Evolutionary conservation across 108 stramenopile species (phyloP), one percentile per base, ranked within the genome.

Genomic region (Seminavis robusta): DNA sequence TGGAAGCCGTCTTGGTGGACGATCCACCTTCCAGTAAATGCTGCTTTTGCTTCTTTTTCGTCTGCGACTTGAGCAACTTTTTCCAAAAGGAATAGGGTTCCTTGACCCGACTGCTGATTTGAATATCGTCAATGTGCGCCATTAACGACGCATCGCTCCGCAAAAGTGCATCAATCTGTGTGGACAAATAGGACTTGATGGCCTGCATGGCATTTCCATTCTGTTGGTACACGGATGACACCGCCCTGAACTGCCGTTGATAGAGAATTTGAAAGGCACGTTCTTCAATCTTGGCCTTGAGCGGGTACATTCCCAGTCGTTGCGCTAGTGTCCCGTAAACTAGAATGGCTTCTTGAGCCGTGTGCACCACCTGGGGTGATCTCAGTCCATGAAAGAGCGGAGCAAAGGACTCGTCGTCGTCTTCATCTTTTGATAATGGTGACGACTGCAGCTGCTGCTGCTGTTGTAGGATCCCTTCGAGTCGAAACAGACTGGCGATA

Each of bases 31-130:
- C 6, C 5, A 21, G n/a, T 6, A 38, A 55, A 24, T 24, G 21
- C n/a, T 4, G 13, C 17, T 21, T n/a, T n/a, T 7, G 9, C 29
- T 21, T 36, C 46, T 19, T 32, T 47, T 33, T 31, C 24, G 31
- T 23, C 51, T n/a, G 34, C 21, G 56, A 71, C 24, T 67, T 65
- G 13, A 75, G 29, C 28, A 72, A 49, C 34, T 75, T 80, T 63
- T 64, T 74, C 79, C 89, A 90, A 17, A 90, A 63, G 3, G 81
- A 83, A 52, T 78, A 86, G 25, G 85, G 81, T 49, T 86, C 74
- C 58, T 90, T 90, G 9, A 90, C 81, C 19, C 89, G 71, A 11
- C 85, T 77, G 1, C 49, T 54, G 0, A 90, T 75, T 27, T 56
- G 46, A 4, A 90, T 41, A 44, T 76, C 55, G 27, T 76, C 73